These are phyloP conservation scores for Aspergillus uvarum DNA, from an alignment of 2,329 filamentous ascomycete genomes.

Conservation along the genomic window DNA sequence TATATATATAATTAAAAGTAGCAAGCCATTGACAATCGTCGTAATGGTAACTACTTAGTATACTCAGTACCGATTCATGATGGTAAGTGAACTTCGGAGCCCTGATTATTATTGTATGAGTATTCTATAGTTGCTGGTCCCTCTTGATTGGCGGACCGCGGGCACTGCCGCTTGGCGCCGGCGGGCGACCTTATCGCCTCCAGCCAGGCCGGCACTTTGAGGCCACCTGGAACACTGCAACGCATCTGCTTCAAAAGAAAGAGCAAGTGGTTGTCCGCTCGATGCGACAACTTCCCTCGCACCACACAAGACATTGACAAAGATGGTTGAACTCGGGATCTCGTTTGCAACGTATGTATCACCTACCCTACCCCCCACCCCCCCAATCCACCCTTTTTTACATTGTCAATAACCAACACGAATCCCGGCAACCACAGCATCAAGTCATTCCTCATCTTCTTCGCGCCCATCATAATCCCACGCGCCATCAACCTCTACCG, in stretches of 20 bases:
- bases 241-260: neutral
- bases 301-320: slow-evolving; percentile 9
- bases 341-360: slow-evolving; percentile 35
- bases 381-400: neutral
- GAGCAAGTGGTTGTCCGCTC: neutral
- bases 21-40: neutral
- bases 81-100: no score
- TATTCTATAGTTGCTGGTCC: no score
- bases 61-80: neutral
- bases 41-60: neutral
- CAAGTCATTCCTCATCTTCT: slow-evolving; percentile 46
- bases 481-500: slow-evolving; percentile 41
- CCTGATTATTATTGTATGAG: no score
- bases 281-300: neutral
- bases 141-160: neutral
- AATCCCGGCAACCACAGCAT: slow-evolving; percentile 28
- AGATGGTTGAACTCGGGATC: slow-evolving; percentile 31
- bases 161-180: slow-evolving; percentile 15
- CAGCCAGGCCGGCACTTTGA: neutral
- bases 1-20: neutral
- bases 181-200: slow-evolving; percentile 13
- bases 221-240: neutral
- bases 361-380: neutral
- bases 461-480: slow-evolving; percentile 44
- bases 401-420: neutral